Evolutionary conservation across 108 stramenopile genomes (phyloP), one percentile per base, ranked within the genome.

Genomic region (Nannochloropsis gaditana): DNA sequence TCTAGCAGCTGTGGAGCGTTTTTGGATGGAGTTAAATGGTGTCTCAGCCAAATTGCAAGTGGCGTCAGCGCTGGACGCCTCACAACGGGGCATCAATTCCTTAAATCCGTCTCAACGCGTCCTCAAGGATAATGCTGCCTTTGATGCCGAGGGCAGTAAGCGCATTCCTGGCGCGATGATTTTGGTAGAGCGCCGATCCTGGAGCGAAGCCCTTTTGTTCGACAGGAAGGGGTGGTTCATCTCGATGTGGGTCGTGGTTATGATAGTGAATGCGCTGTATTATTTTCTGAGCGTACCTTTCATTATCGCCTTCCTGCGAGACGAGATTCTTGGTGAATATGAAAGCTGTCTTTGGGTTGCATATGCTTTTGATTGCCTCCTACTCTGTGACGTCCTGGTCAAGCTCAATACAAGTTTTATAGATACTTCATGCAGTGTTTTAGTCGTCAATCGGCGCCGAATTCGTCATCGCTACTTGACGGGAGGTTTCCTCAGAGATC

Each of bases 381-480:
- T 73, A n/a, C 2, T 73, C 2, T 73, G 59, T 73, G 59, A 73
- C 59, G 59, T 73, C 8, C 8, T 73, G 15, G 59, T 73, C 59
- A 73, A 73, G 59, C 6, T 73, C 19, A 73, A 73, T 8, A 73
- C 59, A n/a, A 73, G 59, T n/a, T 73, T 73, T 73, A 4, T 73
- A n/a, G 59, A 73, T n/a, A 73, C 59, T 4, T 6, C 59, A 4
- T 73, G 59, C 59, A 73, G 59, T 73, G 59, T 73, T n/a, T 73
- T 73, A 73, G 59, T 73, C 19, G 59, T 73, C 19, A 6, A 73
- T 73, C 59, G 59, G n/a, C 59, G n/a, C 19, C 59, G 59, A 15
- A 73, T 73, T n/a, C 59, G 59, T n/a, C 15, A 73, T 73, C 59
- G 59, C 8, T 73, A 73, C n/a, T n/a, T 73, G 59, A 73, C 59